These are phyloP conservation scores for Aspergillus hancockii DNA, from an alignment of 495 filamentous ascomycete species.

Conservation along the genomic window DNA sequence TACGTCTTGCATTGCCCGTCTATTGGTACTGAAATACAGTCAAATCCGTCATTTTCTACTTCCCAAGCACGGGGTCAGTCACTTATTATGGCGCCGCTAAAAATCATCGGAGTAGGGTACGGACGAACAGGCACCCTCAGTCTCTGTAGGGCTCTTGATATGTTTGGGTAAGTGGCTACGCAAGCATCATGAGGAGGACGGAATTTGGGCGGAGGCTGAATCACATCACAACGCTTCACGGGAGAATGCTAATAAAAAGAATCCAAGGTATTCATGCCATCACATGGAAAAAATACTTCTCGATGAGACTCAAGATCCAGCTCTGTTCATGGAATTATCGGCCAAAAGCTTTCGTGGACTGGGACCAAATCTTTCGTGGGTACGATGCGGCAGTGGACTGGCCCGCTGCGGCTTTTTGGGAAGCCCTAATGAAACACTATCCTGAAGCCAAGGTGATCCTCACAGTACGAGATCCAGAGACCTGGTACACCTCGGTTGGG, in stretches of 20 bases:
- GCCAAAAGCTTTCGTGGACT: background rate
- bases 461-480: constrained; percentile 34
- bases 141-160: constrained; percentile 9
- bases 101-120: constrained; percentile 8
- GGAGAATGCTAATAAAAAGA: background rate
- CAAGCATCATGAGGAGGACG: no score
- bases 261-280: constrained; percentile 10
- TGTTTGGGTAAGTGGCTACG: constrained; percentile 7
- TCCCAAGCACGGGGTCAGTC: no score
- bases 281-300: constrained; percentile 9
- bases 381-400: constrained; percentile 11
- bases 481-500: constrained; percentile 41
- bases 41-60: no score
- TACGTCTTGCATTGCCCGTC: background rate
- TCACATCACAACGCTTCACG: background rate
- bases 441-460: constrained; percentile 45
- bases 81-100: background rate
- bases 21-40: no score
- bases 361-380: constrained; percentile 10
- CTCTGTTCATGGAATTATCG: constrained; percentile 3
- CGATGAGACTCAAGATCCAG: constrained; percentile 10
- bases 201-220: background rate
- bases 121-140: constrained; percentile 11
- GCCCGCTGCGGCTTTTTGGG: constrained; percentile 36
- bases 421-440: constrained; percentile 36